Conservation (phyloP, 1,284 basidiomycete genomes). For the Entoloma clypeatum region DNA sequence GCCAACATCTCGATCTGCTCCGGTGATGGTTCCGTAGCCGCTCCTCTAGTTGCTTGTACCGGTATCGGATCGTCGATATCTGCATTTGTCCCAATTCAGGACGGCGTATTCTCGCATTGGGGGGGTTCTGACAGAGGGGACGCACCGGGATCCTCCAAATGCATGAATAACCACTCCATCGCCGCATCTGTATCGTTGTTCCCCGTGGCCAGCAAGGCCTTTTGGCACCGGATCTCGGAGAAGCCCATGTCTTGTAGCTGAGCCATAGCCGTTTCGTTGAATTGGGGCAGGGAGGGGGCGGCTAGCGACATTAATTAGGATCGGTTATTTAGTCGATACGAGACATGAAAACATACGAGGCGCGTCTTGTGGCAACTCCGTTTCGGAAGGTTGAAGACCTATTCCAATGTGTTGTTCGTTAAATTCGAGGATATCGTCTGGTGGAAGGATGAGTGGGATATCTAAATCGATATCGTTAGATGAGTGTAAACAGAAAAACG, state of each 20-base stretch:
- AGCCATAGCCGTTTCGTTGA: conserved; percentile 70
- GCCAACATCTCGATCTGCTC: conserved; percentile 73
- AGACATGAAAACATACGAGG: conserved; percentile 14
- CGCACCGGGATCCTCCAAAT: conserved; percentile 91
- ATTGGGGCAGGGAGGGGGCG: conserved; percentile 48
- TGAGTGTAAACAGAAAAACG: background rate
- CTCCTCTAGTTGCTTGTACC: conserved; percentile 22
- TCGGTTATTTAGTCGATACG: background rate
- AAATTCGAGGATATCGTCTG: conserved; percentile 58
- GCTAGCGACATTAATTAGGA: background rate
- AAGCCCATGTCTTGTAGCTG: conserved; percentile 89
- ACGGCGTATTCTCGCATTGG: background rate
- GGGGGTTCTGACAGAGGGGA: conserved; percentile 1
- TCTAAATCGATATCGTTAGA: conserved; percentile 44
- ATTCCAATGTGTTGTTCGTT: conserved; percentile 63
- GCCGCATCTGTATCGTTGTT: conserved; percentile 77
- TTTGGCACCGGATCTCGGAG: conserved; percentile 77
- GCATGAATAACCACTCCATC: conserved; percentile 94
- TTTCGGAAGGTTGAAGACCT: conserved; percentile 76
- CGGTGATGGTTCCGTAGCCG: conserved; percentile 51
- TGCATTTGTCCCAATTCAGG: conserved; percentile 22
- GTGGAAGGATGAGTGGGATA: conserved; percentile 79
- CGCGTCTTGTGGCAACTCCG: conserved; percentile 59
- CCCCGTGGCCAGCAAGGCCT: conserved; percentile 87
- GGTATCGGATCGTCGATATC: conserved; percentile 85